Evolutionary conservation across 2,329 filamentous ascomycete genomes (phyloP), one percentile per base, ranked within the genome.

Genomic region (Colletotrichum ledebouriae): DNA sequence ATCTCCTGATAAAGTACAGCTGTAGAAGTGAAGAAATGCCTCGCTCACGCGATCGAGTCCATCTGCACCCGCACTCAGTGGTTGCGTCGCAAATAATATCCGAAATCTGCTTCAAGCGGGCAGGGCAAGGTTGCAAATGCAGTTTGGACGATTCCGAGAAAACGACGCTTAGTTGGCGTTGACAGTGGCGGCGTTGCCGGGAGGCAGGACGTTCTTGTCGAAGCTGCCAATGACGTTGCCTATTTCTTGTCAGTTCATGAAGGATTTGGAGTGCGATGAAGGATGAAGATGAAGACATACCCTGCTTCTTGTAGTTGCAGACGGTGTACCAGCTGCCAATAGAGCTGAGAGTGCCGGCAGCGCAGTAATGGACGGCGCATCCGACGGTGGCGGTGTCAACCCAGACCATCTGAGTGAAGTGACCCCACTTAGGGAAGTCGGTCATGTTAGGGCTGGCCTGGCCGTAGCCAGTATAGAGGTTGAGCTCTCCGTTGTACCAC

Each of bases 401-500:
- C 81, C 81, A 83, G 71, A 83, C 77, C 49, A 83, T 62, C 76
- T 83, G 80, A 65, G 79, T 78, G 76, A 80, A 81, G 75, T 83
- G 81, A 63, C 93, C 93, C 86, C 87, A 94, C 4, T 76, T 72
- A 61, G 89, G 82, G 77, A 94, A 93, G 78, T 86, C 78, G 77
- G 76, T 74, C 85, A 88, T 88, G 75, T 87, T 79, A 29, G 92
- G 91, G 76, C 83, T 84, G 67, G 79, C 76, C 72, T 83, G 64
- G 71, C 89, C 91, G 75, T 91, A 96, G 77, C 80, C 84, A 60
- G 81, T 78, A 34, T 76, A 74, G 67, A 85, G 85, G 71, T 77
- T 76, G 74, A 92, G 83, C 80, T 97, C 94, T 74, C 87, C 87
- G 78, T 96, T 93, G 87, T 98, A 98, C 93, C 96, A 98, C 81